Evolutionary conservation across 1,284 basidiomycete genomes (phyloP).

Genomic region (Ustilago trichophora): DNA sequence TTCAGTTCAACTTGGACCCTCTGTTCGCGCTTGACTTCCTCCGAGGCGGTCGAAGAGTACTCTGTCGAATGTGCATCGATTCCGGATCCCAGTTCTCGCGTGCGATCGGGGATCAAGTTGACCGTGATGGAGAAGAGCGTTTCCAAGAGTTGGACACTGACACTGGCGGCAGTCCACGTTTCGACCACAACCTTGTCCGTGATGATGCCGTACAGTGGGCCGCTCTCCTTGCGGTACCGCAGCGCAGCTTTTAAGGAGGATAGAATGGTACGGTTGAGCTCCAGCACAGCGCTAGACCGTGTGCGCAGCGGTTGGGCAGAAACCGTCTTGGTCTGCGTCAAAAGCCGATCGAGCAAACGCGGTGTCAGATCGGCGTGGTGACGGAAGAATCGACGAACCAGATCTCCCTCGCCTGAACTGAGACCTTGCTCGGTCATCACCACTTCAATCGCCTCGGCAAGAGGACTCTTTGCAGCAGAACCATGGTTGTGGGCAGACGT

Average conservation of each 20-base stretch:
- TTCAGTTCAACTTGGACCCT: conserved; percentile 67
- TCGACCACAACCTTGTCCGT: conserved; percentile 71
- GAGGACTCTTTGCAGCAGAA: conserved; percentile 45
- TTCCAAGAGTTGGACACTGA: conserved; percentile 76
- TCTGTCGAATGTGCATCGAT: conserved; percentile 66
- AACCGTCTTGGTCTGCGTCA: conserved; percentile 16
- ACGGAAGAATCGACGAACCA: conserved; percentile 85
- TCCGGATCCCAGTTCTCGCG: conserved; percentile 69
- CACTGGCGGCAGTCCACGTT: conserved; percentile 82
- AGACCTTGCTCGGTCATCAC: conserved; percentile 72
- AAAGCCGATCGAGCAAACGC: conserved; percentile 37
- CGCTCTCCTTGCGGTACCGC: conserved; percentile 77
- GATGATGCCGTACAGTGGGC: conserved; percentile 79
- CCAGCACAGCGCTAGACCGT: conserved; percentile 60
- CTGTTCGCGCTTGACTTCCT: conserved; percentile 51
- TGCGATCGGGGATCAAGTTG: conserved; percentile 69
- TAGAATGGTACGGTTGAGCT: conserved; percentile 78
- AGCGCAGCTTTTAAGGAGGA: conserved; percentile 77
- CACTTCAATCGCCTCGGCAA: conserved; percentile 71
- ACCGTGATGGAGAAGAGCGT: conserved; percentile 78
- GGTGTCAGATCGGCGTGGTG: conserved; percentile 70
- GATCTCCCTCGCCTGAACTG: conserved; percentile 72
- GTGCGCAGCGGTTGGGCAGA: conserved; percentile 16
- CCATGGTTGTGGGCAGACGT: conserved; percentile 13
- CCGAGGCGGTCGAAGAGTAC: conserved; percentile 55